Conservation (phyloP, 306 rosid species). For the Dalbergia cochinchinensis region DNA sequence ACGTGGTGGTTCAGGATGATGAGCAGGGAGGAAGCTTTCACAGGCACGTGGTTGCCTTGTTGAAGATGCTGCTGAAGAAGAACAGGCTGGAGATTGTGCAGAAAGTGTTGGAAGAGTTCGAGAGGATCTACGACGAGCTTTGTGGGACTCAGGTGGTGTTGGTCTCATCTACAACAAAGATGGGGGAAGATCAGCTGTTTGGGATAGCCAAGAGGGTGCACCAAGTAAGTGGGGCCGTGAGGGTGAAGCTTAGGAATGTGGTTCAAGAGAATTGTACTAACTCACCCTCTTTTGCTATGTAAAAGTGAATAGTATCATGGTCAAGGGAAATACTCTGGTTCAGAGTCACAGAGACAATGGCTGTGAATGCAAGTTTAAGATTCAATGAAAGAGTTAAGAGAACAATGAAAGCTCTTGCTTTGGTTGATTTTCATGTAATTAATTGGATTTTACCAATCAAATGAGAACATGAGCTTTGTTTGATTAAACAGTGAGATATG, state of each 20-base stretch:
- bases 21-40: constrained; percentile 54
- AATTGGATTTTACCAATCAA: background rate
- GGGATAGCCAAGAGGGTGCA: constrained; percentile 67
- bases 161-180: constrained; percentile 58
- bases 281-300: constrained; percentile 42
- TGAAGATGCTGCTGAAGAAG: constrained; percentile 73
- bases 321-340: background rate
- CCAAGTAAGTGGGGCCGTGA: constrained; percentile 57
- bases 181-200: constrained; percentile 53
- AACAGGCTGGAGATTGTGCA: constrained; percentile 56
- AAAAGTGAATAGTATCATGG: constrained; percentile 31
- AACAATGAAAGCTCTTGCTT: background rate
- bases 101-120: constrained; percentile 69
- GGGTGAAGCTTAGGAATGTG: constrained; percentile 66
- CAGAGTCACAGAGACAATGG: background rate
- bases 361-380: constrained; percentile 13
- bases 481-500: background rate
- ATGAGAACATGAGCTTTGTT: background rate
- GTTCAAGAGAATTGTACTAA: constrained; percentile 30
- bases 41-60: constrained; percentile 60
- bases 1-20: constrained; percentile 23
- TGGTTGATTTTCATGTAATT: constrained; percentile 1
- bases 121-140: constrained; percentile 73
- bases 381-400: background rate
- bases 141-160: constrained; percentile 68